Evolutionary conservation across 176 grass and related monocot species (phyloP), one percentile per base, ranked within the genome.

Genomic region (Ampelocalamus luodianensis): DNA sequence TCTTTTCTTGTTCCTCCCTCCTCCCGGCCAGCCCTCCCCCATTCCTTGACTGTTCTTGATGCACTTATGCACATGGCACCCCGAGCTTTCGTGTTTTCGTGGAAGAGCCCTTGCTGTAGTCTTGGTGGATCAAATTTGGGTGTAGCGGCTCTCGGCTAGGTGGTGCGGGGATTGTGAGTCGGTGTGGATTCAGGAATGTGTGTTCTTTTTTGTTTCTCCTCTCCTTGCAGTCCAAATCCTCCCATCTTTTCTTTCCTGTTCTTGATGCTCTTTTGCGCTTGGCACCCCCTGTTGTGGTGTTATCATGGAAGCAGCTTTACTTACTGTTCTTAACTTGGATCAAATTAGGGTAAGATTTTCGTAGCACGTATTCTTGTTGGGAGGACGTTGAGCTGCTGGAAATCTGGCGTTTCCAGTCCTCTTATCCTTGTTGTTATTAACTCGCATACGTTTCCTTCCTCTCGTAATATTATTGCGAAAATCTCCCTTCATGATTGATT

Each of bases 101-200:
- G 39, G 8, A 54, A 8, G 20, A 40, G 48, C 76, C 39, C n/a
- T 36, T 12, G 5, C 40, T 27, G 66, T 22, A 56, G 53, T 59
- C 18, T 78, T 70, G 27, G 49, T 17, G 43, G 22, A 53, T 65
- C 45, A 10, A 15, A 64, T 63, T 83, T 46, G 16, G 10, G 23
- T 43, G 54, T 20, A 5, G 46, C 13, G 6, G 34, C 11, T 15
- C 13, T 62, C 1, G 23, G 17, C 34, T 68, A 6, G 82, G 36
- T 18, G 34, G 18, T 27, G 22, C 53, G 34, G 29, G 73, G 37
- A 12, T 77, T 36, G n/a, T 27, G 69, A n/a, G 69, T 59, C 43
- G 27, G 23, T 45, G 82, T 49, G 71, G 77, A 15, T 77, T 54
- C 55, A 32, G 53, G 64, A 77, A 76, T 67, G 83, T 43, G 70